Evolutionary conservation across 176 grass and related monocot genomes (phyloP).

Genomic region (Triticum turgidum): DNA sequence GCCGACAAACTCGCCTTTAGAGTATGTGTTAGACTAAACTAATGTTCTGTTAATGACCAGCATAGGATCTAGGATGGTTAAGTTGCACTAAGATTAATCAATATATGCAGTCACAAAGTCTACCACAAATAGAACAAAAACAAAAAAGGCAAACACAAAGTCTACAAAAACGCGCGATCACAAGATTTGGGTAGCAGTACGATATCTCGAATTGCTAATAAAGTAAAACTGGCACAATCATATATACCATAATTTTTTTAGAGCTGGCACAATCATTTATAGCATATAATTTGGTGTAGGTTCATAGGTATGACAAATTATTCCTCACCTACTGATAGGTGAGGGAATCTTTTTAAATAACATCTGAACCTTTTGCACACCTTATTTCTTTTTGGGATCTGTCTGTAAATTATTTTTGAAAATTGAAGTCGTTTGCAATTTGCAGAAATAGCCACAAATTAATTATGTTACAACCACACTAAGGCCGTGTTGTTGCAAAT

Average conservation of each 20-base stretch:
- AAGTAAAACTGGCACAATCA: not conserved
- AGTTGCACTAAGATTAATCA: too few species aligned
- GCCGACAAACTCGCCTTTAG: too few species aligned
- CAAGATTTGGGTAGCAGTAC: constrained; percentile 1
- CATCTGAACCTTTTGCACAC: not conserved
- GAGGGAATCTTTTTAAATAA: not conserved
- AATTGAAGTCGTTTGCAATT: too few species aligned
- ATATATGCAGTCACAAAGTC: too few species aligned
- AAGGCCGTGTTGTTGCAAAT: not conserved
- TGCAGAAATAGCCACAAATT: not conserved
- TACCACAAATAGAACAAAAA: too few species aligned
- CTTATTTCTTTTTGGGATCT: not conserved
- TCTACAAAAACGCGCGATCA: not conserved
- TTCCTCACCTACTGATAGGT: constrained; percentile 3
- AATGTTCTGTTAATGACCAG: too few species aligned
- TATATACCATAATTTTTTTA: not conserved
- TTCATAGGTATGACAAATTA: constrained; percentile 30
- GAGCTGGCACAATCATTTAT: not conserved
- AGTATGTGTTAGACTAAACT: too few species aligned
- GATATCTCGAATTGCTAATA: not conserved
- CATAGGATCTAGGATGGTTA: too few species aligned
- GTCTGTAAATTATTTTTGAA: not conserved
- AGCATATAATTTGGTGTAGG: not conserved
- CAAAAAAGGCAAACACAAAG: not conserved
- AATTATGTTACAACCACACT: not conserved